Evolutionary conservation across 2,329 filamentous ascomycete species (phyloP).

Genomic region (Pochonia chlamydosporia): DNA sequence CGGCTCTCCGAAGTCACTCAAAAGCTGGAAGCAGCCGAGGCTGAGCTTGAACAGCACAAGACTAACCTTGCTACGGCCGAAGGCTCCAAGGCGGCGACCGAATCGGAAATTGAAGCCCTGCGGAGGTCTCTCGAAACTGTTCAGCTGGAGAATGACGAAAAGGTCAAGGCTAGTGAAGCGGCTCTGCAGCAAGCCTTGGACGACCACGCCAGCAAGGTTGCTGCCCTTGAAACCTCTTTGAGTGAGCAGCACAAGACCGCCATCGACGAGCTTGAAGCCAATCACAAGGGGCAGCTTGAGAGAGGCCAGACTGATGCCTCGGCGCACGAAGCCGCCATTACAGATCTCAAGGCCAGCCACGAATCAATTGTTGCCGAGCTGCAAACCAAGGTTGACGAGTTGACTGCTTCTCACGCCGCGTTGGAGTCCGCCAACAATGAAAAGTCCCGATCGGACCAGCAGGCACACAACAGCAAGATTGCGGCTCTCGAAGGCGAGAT

Average conservation of each 20-base stretch:
- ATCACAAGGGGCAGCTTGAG: conserved; percentile 45
- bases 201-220: conserved; percentile 44
- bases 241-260: conserved; percentile 43
- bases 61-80: conserved; percentile 42
- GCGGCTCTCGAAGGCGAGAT: conserved; percentile 47
- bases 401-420: conserved; percentile 40
- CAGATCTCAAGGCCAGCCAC: conserved; percentile 45
- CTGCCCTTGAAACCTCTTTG: conserved; percentile 43
- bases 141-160: conserved; percentile 27
- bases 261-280: conserved; percentile 45
- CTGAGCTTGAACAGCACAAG: conserved; percentile 45
- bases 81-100: conserved; percentile 41
- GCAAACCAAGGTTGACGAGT: conserved; percentile 49
- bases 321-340: conserved; percentile 42
- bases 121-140: conserved; percentile 44
- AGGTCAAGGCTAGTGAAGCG: conserved; percentile 25
- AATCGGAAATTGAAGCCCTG: conserved; percentile 41
- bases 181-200: conserved; percentile 32
- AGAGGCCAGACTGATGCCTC: conserved; percentile 38
- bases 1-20: conserved; percentile 43
- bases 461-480: conserved; percentile 39
- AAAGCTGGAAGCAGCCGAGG: conserved; percentile 45
- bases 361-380: conserved; percentile 42
- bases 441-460: conserved; percentile 37
- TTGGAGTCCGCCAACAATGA: conserved; percentile 39